phyloP scores from a whole-genome alignment of 768 basidiomycete genomes.

The Russula abietina region DNA sequence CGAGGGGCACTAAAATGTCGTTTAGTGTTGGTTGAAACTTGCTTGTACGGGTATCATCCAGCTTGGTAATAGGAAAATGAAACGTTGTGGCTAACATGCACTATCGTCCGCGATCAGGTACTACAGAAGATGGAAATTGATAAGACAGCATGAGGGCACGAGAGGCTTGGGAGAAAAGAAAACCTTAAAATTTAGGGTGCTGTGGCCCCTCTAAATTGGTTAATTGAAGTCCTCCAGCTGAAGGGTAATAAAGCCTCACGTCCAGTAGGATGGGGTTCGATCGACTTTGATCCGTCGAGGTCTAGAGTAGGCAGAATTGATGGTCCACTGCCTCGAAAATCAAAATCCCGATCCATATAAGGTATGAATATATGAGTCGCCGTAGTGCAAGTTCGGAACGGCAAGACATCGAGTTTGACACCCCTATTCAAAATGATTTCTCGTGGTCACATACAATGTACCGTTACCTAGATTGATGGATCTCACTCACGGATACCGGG shows the following conservation, averaged over 20 bases:
- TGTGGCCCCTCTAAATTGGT: background rate
- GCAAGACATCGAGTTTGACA: background rate
- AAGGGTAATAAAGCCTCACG: background rate
- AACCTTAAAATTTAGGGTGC: background rate
- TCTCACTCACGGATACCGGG: too few relatives aligned
- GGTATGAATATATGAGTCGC: background rate
- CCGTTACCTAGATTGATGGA: background rate
- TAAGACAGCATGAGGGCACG: background rate
- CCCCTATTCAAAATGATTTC: background rate
- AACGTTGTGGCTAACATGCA: background rate
- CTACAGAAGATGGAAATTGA: too few relatives aligned
- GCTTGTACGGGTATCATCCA: background rate
- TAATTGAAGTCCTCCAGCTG: too few relatives aligned
- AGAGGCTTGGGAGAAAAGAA: background rate
- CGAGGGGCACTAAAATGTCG: background rate
- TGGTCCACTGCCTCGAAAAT: background rate
- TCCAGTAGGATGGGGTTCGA: background rate
- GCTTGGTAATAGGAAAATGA: background rate
- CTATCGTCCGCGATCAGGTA: background rate
- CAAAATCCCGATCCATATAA: background rate
- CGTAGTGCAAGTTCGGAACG: background rate
- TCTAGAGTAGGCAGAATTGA: background rate
- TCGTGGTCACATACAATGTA: background rate
- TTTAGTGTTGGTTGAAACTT: background rate
- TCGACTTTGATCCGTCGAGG: constrained; percentile 4